These are phyloP conservation scores for Plenodomus tracheiphilus DNA, from an alignment of 2,329 filamentous ascomycete species.

Conservation along the genomic window DNA sequence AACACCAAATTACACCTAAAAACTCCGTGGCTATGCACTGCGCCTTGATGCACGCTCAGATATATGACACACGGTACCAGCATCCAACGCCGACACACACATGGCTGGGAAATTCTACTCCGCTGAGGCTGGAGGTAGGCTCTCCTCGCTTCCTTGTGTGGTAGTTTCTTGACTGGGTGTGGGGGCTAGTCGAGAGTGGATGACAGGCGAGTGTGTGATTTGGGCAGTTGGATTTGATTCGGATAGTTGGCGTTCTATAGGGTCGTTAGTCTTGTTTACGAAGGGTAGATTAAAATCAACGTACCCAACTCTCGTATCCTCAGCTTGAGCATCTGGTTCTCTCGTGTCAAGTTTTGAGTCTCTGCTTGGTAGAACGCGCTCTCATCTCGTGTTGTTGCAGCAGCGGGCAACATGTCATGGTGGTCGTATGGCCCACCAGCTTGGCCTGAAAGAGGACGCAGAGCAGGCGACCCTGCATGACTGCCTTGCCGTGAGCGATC, in stretches of 20 bases:
- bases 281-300: background rate
- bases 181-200: conserved; percentile 31
- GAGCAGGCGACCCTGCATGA: conserved; percentile 48
- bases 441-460: conserved; percentile 58
- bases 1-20: too few species aligned
- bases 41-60: background rate
- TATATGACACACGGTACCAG: background rate
- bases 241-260: conserved; percentile 39
- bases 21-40: background rate
- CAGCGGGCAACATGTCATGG: conserved; percentile 65
- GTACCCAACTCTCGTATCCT: conserved; percentile 73
- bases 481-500: conserved; percentile 44
- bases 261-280: conserved; percentile 4
- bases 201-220: conserved; percentile 35
- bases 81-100: background rate
- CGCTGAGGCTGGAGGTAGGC: conserved; percentile 4
- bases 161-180: conserved; percentile 18
- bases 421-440: conserved; percentile 45
- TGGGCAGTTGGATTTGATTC: conserved; percentile 37
- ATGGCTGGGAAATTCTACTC: conserved; percentile 4
- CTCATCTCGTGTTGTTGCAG: conserved; percentile 61
- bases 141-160: conserved; percentile 3
- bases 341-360: conserved; percentile 74
- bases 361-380: conserved; percentile 81
- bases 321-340: conserved; percentile 81